These are phyloP conservation scores for Geotrichum candidum DNA, from an alignment of 1,139 yeast species.

Conservation along the genomic window DNA sequence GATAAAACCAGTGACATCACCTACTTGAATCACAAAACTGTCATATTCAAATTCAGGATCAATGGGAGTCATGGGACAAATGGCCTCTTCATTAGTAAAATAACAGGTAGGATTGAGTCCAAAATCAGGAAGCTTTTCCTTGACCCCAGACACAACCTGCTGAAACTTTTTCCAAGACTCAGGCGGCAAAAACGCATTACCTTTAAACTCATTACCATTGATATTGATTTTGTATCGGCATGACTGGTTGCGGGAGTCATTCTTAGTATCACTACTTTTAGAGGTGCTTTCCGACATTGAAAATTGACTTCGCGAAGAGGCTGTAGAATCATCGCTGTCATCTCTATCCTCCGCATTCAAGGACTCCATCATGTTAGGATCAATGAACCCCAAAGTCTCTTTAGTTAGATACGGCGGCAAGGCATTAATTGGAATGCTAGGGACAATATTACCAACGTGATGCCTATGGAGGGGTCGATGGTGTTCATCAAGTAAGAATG, in stretches of 20 bases:
- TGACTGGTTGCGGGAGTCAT: not conserved
- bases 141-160: slow-evolving; percentile 9
- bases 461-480: slow-evolving; percentile 35
- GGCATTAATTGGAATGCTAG: slow-evolving; percentile 61
- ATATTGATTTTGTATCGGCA: slow-evolving; percentile 6
- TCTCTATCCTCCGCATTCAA: slow-evolving; percentile 9
- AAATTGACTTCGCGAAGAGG: slow-evolving; percentile 14
- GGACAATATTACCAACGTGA: slow-evolving; percentile 41
- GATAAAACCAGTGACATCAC: slow-evolving; percentile 37
- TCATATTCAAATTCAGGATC: slow-evolving; percentile 50
- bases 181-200: slow-evolving; percentile 27
- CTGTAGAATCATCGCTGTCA: slow-evolving; percentile 12
- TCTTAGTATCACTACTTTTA: not conserved
- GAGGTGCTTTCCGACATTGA: slow-evolving; percentile 1
- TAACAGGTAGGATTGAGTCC: slow-evolving; percentile 36
- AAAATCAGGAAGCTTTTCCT: slow-evolving; percentile 16
- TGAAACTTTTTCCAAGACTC: slow-evolving; percentile 23
- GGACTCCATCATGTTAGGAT: slow-evolving; percentile 23
- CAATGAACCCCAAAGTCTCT: slow-evolving; percentile 26
- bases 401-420: slow-evolving; percentile 56
- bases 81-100: slow-evolving; percentile 43
- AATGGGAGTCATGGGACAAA: slow-evolving; percentile 39
- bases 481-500: slow-evolving; percentile 57
- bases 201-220: slow-evolving; percentile 14
- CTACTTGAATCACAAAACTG: slow-evolving; percentile 49